Base-by-base conservation (phyloP, 345 rosid genomes). In the Eucalyptus coolabah region DNA sequence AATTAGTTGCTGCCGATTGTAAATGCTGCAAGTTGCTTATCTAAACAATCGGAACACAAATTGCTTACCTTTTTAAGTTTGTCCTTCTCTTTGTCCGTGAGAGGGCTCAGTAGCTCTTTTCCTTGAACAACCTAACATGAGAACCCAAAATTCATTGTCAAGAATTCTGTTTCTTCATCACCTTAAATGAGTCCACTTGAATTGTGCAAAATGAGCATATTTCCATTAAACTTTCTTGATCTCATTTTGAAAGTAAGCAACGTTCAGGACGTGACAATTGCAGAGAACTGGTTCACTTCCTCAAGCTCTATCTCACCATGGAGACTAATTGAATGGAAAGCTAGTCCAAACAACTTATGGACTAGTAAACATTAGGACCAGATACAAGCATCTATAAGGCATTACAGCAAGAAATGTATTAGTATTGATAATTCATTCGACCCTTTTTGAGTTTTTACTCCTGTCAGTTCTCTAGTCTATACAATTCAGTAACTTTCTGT, bases 51-150 rank as follows among this genome's bases (percentile, higher is more conserved):
- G 13, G 56, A 53, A 51, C 50, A 51, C 28, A 67, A 12, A 60
- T 19, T 44, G 45, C 63, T n/a, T 92, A 96, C 99, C 95, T 92
- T 95, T 89, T 93, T 95, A 5, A 97, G 96, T 88, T 93, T 95
- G 88, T 95, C 96, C 91, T 95, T 97, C 94, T 96, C 99, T 88
- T 93, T 95, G 50, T 95, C 96, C 17, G 99, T 96, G 13, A 95
- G 94, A 69, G 98, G 97, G 88, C 59, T 95, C 21, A 96, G 94
- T 50, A 96, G 96, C 93, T 97, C 98, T 88, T 93, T 96, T 86
- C 99, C 99, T 91, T 94, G 90, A 87, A 96, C 91, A 87, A 97
- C 95, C 99, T 97, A 87, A 7, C 26, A 65, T 15, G 26, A 88
- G 32, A 60, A 24, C 30, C 59, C 59, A 86, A 54, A 47, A 34